Evolutionary conservation across 2,329 filamentous ascomycete species (phyloP).

Genomic region (Ascochyta koolunga): DNA sequence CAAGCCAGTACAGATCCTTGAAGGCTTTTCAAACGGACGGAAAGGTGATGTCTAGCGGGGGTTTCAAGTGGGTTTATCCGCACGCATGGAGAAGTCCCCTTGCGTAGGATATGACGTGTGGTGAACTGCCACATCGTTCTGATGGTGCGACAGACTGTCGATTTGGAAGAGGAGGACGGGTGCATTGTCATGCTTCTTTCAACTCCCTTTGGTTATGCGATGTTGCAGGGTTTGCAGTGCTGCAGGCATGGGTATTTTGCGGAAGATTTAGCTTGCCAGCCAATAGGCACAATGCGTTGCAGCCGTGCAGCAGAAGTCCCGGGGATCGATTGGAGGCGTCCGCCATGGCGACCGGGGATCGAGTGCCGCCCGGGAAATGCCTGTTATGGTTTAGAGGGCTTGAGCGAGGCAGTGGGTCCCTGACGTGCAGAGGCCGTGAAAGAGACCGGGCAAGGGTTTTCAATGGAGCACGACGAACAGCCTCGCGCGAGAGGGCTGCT

Average conservation of each 20-base stretch:
- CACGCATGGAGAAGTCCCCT: conserved; percentile 5
- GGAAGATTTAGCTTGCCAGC: conserved; percentile 3
- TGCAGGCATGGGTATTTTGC: conserved; percentile 18
- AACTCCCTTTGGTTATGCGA: conserved; percentile 5
- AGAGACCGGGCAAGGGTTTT: conserved; percentile 19
- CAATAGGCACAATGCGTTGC: conserved; percentile 20
- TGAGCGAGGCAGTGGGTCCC: conserved; percentile 20
- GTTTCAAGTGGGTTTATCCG: not conserved
- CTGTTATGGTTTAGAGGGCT: conserved; percentile 7
- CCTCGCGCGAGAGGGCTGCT: conserved; percentile 26
- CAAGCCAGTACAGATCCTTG: not conserved
- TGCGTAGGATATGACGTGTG: conserved; percentile 5
- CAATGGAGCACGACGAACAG: conserved; percentile 21
- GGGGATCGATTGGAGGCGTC: conserved; percentile 21
- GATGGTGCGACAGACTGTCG: conserved; percentile 1
- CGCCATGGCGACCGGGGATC: conserved; percentile 31
- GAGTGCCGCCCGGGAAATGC: conserved; percentile 24
- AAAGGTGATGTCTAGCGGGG: conserved; percentile 2
- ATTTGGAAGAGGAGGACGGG: not conserved
- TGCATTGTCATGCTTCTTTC: not conserved
- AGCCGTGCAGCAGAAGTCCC: conserved; percentile 13
- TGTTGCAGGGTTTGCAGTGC: conserved; percentile 21
- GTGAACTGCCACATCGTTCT: not conserved
- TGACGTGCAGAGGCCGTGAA: conserved; percentile 22
- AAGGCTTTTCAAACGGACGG: not conserved